Conservation (phyloP, 257 asterid species). For the Nicotiana attenuata region DNA sequence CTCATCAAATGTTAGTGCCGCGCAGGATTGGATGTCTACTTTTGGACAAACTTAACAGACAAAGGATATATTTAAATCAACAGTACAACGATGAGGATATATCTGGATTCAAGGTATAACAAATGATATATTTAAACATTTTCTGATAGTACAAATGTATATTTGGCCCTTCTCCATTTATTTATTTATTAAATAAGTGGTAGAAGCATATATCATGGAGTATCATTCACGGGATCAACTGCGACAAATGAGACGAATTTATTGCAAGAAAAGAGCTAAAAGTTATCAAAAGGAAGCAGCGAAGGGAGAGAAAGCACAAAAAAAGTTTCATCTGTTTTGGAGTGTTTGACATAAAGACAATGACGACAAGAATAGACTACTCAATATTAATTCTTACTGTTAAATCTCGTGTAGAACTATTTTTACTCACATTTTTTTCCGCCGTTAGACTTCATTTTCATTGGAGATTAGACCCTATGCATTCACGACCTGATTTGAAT, state of each 20-base stretch:
- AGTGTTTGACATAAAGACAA: conserved; percentile 4
- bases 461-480: background rate
- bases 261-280: conserved; percentile 20
- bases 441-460: background rate
- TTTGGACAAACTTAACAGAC: too few species aligned
- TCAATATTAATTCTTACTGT: conserved; percentile 8
- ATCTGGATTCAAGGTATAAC: too few species aligned
- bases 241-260: conserved; percentile 35
- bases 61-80: too few species aligned
- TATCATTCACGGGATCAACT: conserved; percentile 62
- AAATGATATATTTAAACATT: too few species aligned
- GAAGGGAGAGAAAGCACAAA: background rate
- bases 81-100: too few species aligned
- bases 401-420: conserved; percentile 9
- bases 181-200: background rate
- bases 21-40: too few species aligned
- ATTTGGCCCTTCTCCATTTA: too few species aligned
- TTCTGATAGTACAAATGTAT: too few species aligned
- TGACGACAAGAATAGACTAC: conserved; percentile 10
- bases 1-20: too few species aligned
- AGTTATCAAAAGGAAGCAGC: conserved; percentile 23
- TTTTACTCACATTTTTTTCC: background rate
- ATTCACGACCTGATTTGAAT: background rate
- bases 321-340: background rate
- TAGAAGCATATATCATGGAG: background rate